Evolutionary conservation across 768 basidiomycete genomes (phyloP), one percentile per base, ranked within the genome.

Genomic region (Pleurotus cornucopiae): DNA sequence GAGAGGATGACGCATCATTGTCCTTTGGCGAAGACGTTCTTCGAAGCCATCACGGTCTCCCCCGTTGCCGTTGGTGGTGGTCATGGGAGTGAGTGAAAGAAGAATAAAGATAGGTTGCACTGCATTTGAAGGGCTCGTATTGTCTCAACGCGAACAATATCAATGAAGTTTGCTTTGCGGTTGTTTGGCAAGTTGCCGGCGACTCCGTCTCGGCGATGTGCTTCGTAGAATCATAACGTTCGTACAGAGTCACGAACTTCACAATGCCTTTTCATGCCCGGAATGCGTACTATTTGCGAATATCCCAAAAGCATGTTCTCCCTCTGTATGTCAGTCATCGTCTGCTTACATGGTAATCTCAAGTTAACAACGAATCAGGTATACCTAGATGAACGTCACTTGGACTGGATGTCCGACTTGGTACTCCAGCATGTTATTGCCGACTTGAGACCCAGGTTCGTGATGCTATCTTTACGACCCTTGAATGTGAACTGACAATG

Each of bases 321-420:
- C 93, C 93, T 2, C 69, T 94, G 56, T 93, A 92, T 73, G 89
- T 86, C 60, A 67, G 80, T 66, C 11, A 3, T 13, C 16, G 13
- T 21, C 2, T 3, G 34, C 9, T 25, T 39, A 21, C 26, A 16
- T 58, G 51, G 13, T n/a, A 23, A 49, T 20, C 34, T 45, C 41
- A 23, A 7, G 46, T 39, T 25, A 54, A 40, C 58, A 20, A 40
- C 20, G 54, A 52, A 61, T 63, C 56, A 89, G 86, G 71, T 94
- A 3, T 95, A 94, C 69, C 81, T 97, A 25, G 94, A 97, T 65
- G 91, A 91, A 60, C 80, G 83, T 9, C 94, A 97, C 73, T 70
- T 90, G 13, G 78, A 84, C 55, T 97, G 94, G 94, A 96, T 97
- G 93, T 84, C 88, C 5, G 93, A 96, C 62, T 62, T 70, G 21